Evolutionary conservation across 208 protist genomes (phyloP), one percentile per base, ranked within the genome.

Genomic region (Leishmania guyanensis): DNA sequence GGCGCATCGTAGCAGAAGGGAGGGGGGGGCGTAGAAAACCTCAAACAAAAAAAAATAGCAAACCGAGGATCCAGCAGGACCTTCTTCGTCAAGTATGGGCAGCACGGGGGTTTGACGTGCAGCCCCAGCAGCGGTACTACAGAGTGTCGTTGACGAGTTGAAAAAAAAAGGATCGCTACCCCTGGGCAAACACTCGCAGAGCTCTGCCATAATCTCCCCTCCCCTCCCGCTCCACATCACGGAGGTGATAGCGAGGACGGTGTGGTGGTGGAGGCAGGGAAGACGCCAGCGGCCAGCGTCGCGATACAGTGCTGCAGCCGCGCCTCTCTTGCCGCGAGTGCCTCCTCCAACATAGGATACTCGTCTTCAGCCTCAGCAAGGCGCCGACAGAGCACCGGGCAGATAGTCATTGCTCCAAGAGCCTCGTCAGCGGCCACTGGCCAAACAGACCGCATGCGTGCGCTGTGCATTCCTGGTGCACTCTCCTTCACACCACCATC

Each of bases 251-350:
- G 1, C 33, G 5, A 48, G 29, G 22, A 8, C 6, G 36, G 54
- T 17, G 33, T 48, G 39, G n/a, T n/a, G 9, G 56, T 51, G 20
- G 56, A 20, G 29, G 17, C 29, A 26, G 74, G 39, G 53, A 20
- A 9, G 1, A 29, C 22, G 33, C 22, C 56, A 62, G 56, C 74
- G 20, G 56, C 56, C 54, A 77, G 53, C 9, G 54, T 53, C 33
- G 58, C 56, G 53, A 77, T 65, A 39, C 39, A 29, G 74, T 68
- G 74, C 43, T 77, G 76, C 6, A 79, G 46, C 48, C 29, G 58
- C 39, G 50, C 48, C 76, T 79, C 76, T 65, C 62, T 58, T 17
- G 64, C 76, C n/a, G 76, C 76, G 16, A 79, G 76, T 50, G 48
- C 76, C 76, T 79, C 76, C 33, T 79, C 76, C 46, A 69, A 26